phyloP scores from a whole-genome alignment of 2,329 filamentous ascomycete species.

The Acarospora socialis region DNA sequence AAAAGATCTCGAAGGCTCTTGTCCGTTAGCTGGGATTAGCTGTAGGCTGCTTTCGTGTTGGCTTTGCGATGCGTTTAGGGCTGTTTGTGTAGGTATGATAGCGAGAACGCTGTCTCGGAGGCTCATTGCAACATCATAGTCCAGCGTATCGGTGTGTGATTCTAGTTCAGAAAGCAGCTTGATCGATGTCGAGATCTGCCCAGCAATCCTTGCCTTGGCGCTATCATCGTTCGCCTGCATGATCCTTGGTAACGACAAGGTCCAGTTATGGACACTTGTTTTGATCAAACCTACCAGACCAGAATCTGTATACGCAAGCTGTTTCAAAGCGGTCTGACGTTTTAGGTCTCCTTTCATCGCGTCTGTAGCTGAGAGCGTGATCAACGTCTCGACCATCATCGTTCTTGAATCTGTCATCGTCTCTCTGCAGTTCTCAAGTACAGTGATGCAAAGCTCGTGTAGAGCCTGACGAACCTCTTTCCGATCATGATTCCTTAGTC shows the following conservation, averaged over 20 bases:
- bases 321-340: constrained; percentile 34
- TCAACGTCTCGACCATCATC: constrained; percentile 68
- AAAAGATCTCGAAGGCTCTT: constrained; percentile 30
- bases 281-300: constrained; percentile 52
- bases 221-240: constrained; percentile 76
- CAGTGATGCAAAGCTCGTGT: constrained; percentile 53
- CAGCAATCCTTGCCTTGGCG: constrained; percentile 57
- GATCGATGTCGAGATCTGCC: constrained; percentile 62
- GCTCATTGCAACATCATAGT: constrained; percentile 51
- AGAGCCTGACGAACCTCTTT: constrained; percentile 54
- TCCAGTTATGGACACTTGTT: constrained; percentile 63
- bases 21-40: constrained; percentile 18
- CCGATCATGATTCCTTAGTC: constrained; percentile 56
- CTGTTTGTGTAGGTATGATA: constrained; percentile 26
- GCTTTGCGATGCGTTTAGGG: constrained; percentile 19
- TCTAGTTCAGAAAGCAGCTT: constrained; percentile 49
- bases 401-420: constrained; percentile 55
- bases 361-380: constrained; percentile 48
- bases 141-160: constrained; percentile 50
- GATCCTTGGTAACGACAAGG: constrained; percentile 61
- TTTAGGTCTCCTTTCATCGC: constrained; percentile 26
- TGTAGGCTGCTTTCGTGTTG: constrained; percentile 15
- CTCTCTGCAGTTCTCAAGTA: constrained; percentile 64
- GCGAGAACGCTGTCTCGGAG: constrained; percentile 58
- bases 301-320: constrained; percentile 48